phyloP scores from a whole-genome alignment of 345 rosid genomes.

The Salix suchowensis region DNA sequence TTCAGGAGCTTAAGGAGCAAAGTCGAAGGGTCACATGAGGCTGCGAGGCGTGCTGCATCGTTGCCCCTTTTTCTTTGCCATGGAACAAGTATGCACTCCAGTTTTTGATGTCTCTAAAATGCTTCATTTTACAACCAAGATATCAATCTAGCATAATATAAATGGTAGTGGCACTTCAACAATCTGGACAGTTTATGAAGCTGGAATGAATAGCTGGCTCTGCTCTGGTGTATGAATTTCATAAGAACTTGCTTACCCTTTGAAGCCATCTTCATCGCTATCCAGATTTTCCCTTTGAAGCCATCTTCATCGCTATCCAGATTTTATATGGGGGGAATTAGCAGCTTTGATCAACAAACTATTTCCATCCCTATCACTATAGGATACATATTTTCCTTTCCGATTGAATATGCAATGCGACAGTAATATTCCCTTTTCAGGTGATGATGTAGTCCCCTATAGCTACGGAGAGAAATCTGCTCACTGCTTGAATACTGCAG shows the following conservation, averaged over 20 bases:
- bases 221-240: background rate
- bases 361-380: background rate
- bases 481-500: conserved; percentile 48
- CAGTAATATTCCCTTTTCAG: conserved; percentile 28
- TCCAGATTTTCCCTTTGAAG: no score
- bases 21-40: conserved; percentile 37
- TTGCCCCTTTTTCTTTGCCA: conserved; percentile 44
- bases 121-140: background rate
- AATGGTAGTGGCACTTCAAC: background rate
- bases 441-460: conserved; percentile 74
- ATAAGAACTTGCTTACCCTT: background rate
- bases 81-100: conserved; percentile 29
- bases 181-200: background rate
- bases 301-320: background rate
- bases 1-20: conserved; percentile 40
- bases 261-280: no score
- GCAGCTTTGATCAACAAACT: background rate
- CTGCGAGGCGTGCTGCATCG: conserved; percentile 44
- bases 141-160: background rate
- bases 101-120: background rate
- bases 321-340: background rate
- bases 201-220: background rate
- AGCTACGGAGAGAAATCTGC: conserved; percentile 80
- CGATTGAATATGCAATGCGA: background rate
- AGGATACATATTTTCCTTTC: background rate